Percentiles rank a stretch among this genome's conserved stretches.
Evolutionary conservation across 768 basidiomycete species (phyloP).

Genomic region (Leccinum aurantiacum): DNA sequence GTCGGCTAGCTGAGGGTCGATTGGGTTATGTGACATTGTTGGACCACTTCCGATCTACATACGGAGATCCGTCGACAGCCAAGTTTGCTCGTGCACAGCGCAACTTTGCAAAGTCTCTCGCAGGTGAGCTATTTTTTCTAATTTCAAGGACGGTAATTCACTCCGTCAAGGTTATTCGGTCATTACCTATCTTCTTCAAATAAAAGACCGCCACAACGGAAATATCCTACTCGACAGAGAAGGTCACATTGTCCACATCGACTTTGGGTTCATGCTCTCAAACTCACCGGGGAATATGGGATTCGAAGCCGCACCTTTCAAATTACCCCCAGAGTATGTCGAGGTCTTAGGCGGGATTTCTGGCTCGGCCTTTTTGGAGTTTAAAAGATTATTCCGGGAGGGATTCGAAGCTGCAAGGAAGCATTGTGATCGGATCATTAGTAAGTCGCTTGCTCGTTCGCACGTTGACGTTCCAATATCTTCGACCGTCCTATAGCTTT

Average conservation of each 20-base stretch:
- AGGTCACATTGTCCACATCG: constrained; percentile 94
- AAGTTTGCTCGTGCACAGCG: constrained; percentile 89
- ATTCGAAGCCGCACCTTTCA: constrained; percentile 99
- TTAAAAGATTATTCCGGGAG: constrained; percentile 83
- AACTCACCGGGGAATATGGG: constrained; percentile 98
- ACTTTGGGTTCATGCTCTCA: constrained; percentile 97
- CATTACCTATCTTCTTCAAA: constrained; percentile 93
- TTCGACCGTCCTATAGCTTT: constrained; percentile 47
- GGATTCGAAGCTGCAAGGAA: constrained; percentile 94
- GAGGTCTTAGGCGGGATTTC: constrained; percentile 91
- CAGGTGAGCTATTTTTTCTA: constrained; percentile 45
- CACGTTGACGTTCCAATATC: constrained; percentile 5
- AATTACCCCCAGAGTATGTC: constrained; percentile 90
- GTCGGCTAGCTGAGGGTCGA: constrained; percentile 75
- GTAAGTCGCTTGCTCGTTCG: constrained; percentile 42
- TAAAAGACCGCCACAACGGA: constrained; percentile 98
- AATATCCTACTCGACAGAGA: constrained; percentile 96
- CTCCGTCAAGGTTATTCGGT: constrained; percentile 75
- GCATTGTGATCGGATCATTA: constrained; percentile 94
- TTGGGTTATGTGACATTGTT: constrained; percentile 85
- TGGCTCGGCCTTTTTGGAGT: constrained; percentile 75
- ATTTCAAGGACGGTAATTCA: background rate
- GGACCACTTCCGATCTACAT: constrained; percentile 90
- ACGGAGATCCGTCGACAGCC: constrained; percentile 84
- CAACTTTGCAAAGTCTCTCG: constrained; percentile 91